phyloP scores from a whole-genome alignment of 805 yeast genomes.

The Myxozyma geophila region DNA sequence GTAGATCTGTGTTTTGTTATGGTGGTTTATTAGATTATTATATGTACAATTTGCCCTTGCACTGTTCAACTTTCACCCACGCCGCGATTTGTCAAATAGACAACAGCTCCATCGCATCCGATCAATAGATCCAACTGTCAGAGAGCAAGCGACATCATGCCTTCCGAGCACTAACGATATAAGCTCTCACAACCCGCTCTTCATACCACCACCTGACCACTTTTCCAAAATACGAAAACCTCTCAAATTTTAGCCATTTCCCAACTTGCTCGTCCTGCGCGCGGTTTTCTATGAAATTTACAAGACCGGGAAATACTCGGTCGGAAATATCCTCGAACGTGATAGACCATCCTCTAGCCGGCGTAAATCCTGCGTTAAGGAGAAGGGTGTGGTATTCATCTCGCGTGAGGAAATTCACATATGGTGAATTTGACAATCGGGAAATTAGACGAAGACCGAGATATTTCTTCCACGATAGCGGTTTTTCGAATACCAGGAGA shows the following conservation, averaged over 20 bases:
- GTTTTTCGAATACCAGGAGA: slow-evolving; percentile 3
- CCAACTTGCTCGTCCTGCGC: slow-evolving; percentile 14
- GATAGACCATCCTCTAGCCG: slow-evolving; percentile 20
- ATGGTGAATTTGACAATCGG: slow-evolving; percentile 18
- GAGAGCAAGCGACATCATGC: not conserved
- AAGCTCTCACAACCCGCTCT: slow-evolving; percentile 17
- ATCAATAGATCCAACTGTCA: no score
- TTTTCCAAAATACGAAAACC: slow-evolving; percentile 18
- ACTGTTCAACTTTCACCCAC: no score
- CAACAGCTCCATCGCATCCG: no score
- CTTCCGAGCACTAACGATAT: slow-evolving; percentile 12
- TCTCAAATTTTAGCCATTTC: slow-evolving; percentile 16
- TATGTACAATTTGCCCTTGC: no score
- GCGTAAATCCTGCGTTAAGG: slow-evolving; percentile 16
- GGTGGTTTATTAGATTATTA: no score
- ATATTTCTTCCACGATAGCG: not conserved
- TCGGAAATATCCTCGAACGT: slow-evolving; percentile 24
- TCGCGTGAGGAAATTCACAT: slow-evolving; percentile 17
- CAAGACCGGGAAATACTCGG: slow-evolving; percentile 29
- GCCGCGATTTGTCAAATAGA: no score
- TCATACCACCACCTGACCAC: slow-evolving; percentile 30
- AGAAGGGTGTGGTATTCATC: slow-evolving; percentile 16
- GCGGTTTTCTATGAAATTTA: slow-evolving; percentile 16
- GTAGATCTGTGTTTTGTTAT: not conserved
- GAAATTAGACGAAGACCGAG: slow-evolving; percentile 14